Evolutionary conservation across 1,284 basidiomycete species (phyloP), one percentile per base, ranked within the genome.

Genomic region (Irpex sp.): DNA sequence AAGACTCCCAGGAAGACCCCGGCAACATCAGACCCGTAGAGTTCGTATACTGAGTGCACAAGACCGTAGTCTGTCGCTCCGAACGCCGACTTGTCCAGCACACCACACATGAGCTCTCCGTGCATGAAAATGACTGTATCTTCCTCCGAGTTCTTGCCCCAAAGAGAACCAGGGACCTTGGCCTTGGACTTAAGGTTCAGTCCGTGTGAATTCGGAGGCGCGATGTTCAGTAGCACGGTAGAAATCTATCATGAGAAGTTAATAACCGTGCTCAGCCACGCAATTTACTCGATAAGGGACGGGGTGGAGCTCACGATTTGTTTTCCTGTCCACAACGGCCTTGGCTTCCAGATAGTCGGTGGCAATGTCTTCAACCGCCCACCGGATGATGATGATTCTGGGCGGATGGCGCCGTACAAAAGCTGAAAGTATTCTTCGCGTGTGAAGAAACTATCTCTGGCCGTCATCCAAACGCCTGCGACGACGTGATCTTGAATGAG

Each of bases 401-500:
- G 94, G 63, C 94, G 83, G 56, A 99, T 81, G 5, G 97, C 94
- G 56, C 97, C 97, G 72, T 98, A 99, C 13, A 99, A 84, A 59
- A 99, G 82, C 78, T 99, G 97, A 77, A 94, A 93, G 75, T 99
- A 99, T 74, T 99, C 93, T 69, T 97, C 95, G 61, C 97, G 87
- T 4, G 90, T 89, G 79, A 99, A 97, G 78, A 98, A 97, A 1
- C 94, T 85, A 70, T 97, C 92, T 75, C 96, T 96, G 75, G 89
- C 92, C 60, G 97, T 98, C 95, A 99, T 97, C 95, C 97, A 98
- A 17, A 98, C 93, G 68, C 95, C 97, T 17, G 97, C 95, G 47
- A 98, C 97, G 64, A 99, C 95, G 72, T 99, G 97, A 79, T 99
- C 97, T 77, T 99, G 97, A 70, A 99, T 99, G 33, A 99, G 82